Conservation (phyloP, 176 grass and related monocot species). For the Musa itinerans region DNA sequence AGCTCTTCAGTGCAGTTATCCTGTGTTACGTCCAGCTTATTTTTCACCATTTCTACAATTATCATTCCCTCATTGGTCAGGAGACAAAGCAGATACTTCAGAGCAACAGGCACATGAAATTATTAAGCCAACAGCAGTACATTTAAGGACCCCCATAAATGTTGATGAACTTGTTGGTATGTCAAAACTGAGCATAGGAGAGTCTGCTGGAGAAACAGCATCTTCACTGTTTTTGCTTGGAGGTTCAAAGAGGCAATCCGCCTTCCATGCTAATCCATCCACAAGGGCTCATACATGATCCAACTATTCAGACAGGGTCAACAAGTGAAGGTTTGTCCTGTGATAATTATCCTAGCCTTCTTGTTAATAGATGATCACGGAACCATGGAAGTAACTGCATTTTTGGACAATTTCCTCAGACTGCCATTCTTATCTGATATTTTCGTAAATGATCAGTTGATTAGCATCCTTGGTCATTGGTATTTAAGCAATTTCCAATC, state of each 20-base stretch:
- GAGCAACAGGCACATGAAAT: slow-evolving; percentile 71
- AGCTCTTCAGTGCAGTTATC: slow-evolving; percentile 55
- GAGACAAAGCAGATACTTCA: slow-evolving; percentile 38
- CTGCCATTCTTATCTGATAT: slow-evolving; percentile 42
- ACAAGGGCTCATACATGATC: slow-evolving; percentile 69
- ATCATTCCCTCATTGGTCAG: slow-evolving; percentile 64
- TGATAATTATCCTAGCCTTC: not conserved
- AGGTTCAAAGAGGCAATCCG: slow-evolving; percentile 65
- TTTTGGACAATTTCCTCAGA: slow-evolving; percentile 34
- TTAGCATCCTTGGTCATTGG: not conserved
- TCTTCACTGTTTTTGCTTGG: slow-evolving; percentile 61
- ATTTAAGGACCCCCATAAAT: slow-evolving; percentile 72
- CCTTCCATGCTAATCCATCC: slow-evolving; percentile 76
- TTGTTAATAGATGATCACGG: not conserved
- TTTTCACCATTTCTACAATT: slow-evolving; percentile 75
- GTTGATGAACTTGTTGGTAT: slow-evolving; percentile 77
- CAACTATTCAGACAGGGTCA: not conserved
- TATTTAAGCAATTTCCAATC: not conserved
- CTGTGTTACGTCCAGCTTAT: slow-evolving; percentile 66
- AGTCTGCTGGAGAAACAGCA: slow-evolving; percentile 33
- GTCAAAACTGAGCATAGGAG: slow-evolving; percentile 85
- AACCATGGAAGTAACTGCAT: slow-evolving; percentile 5
- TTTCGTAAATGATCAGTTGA: slow-evolving; percentile 24
- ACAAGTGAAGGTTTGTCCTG: slow-evolving; percentile 21
- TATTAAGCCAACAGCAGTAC: slow-evolving; percentile 76